Evolutionary conservation across 495 filamentous ascomycete genomes (phyloP).

Genomic region (Acidomyces sp.): DNA sequence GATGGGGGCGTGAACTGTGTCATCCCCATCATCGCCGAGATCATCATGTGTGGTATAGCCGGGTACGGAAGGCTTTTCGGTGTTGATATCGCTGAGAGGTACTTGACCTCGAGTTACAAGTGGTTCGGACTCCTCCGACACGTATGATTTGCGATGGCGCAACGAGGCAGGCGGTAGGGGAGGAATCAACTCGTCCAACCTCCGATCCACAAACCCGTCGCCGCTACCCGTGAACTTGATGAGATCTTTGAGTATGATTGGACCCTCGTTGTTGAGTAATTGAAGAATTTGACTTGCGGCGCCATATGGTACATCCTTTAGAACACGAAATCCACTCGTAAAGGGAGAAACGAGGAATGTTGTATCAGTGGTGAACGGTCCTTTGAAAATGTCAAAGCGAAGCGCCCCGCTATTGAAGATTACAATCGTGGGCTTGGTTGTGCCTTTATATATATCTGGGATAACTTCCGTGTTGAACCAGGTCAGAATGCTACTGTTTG

Average conservation of each 20-base stretch:
- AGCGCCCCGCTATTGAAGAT: slow-evolving; percentile 82
- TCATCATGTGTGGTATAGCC: slow-evolving; percentile 90
- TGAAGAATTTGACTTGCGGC: slow-evolving; percentile 56
- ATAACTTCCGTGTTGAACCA: slow-evolving; percentile 68
- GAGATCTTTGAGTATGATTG: slow-evolving; percentile 34
- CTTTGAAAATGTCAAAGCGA: slow-evolving; percentile 90
- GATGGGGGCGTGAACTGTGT: slow-evolving; percentile 67
- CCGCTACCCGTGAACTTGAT: not conserved
- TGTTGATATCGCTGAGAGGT: slow-evolving; percentile 6
- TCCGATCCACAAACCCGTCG: not conserved
- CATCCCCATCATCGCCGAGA: slow-evolving; percentile 74
- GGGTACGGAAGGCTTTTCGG: slow-evolving; percentile 35
- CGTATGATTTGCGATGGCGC: not conserved
- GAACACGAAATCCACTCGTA: slow-evolving; percentile 60
- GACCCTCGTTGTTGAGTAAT: slow-evolving; percentile 59
- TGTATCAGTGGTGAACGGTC: slow-evolving; percentile 73
- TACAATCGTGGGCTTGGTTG: slow-evolving; percentile 45
- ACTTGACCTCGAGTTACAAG: not conserved
- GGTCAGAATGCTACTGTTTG: slow-evolving; percentile 57
- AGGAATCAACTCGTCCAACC: slow-evolving; percentile 6
- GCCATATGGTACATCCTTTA: slow-evolving; percentile 65
- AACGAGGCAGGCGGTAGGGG: slow-evolving; percentile 4
- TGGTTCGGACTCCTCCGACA: not conserved
- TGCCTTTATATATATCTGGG: slow-evolving; percentile 36
- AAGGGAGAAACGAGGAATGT: slow-evolving; percentile 83